Evolutionary conservation across 2,329 filamentous ascomycete species (phyloP), one percentile per base, ranked within the genome.

Genomic region (Xylariaceae sp.): DNA sequence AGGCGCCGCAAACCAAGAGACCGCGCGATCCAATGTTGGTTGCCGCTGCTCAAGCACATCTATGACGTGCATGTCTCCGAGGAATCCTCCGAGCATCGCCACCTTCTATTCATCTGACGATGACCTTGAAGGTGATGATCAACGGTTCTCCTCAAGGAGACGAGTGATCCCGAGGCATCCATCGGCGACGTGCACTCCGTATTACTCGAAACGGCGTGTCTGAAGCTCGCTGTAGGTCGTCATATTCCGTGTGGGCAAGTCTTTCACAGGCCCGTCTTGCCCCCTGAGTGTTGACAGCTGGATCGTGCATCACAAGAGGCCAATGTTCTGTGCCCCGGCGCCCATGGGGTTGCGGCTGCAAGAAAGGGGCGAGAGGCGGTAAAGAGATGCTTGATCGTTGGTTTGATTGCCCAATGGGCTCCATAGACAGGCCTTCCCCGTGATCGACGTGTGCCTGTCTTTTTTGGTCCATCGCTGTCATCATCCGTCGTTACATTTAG

Each of bases 181-280:
- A 40, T 8, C 53, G 48, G 55, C 47, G 51, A 41, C 27, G 42
- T 32, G 55, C 37, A 41, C 55, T 59, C 57, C 57, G 57, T 49
- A 19, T 57, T 57, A 42, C 57, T 52, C 32, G 53, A 59, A 57
- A 57, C 30, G 55, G 55, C 47, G 49, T 11, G 35, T 3, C 8
- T 39, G 57, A 57, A 57, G 53, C 19, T 39, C 46, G 31, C 32
- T 27, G n/a, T 43, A 19, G 42, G 6, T 39, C 35, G 45, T 27
- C 12, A 6, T 5, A 6, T 31, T 42, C 46, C 27, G 34, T 29
- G 19, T 32, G 1, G 35, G 8, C 8, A 30, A 51, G 41, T 19
- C 46, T 45, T 55, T 41, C 53, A 29, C n/a, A 41, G 41, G 39
- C 12, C 2, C 9, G 27, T 44, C 27, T 34, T 54, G 42, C 35